Percentiles rank a stretch among this genome's conserved stretches.
Conservation (phyloP, 306 rosid species). For the Sicyos baderoa region DNA sequence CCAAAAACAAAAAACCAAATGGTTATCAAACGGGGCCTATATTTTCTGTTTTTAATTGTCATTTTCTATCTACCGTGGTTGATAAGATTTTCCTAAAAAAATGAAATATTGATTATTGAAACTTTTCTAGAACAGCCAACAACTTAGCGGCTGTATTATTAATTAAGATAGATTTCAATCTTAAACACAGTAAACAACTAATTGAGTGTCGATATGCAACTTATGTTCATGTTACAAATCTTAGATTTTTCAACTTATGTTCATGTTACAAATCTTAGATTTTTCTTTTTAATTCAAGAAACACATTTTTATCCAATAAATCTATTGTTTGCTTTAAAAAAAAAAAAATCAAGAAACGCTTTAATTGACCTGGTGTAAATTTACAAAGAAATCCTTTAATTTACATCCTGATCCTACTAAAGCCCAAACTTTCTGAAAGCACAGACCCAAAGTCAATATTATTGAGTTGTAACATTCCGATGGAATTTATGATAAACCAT, state of each 20-base stretch:
- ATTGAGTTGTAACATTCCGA: not conserved
- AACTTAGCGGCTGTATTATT: not conserved
- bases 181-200: not conserved
- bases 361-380: not conserved
- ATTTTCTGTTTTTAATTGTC: not conserved
- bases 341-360: not conserved
- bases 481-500: no score
- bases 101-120: not conserved
- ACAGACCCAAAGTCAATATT: not conserved
- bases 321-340: no score
- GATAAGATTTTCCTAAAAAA: not conserved
- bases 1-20: no score
- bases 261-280: not conserved
- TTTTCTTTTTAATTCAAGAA: not conserved
- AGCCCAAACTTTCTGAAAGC: not conserved
- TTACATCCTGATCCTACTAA: not conserved
- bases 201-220: not conserved
- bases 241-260: not conserved
- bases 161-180: not conserved
- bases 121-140: not conserved
- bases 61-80: not conserved
- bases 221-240: not conserved
- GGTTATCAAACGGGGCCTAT: no score
- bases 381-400: not conserved
- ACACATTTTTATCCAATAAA: no score